Evolutionary conservation across 306 rosid genomes (phyloP), one percentile per base, ranked within the genome.

Genomic region (Dryas drummondii): DNA sequence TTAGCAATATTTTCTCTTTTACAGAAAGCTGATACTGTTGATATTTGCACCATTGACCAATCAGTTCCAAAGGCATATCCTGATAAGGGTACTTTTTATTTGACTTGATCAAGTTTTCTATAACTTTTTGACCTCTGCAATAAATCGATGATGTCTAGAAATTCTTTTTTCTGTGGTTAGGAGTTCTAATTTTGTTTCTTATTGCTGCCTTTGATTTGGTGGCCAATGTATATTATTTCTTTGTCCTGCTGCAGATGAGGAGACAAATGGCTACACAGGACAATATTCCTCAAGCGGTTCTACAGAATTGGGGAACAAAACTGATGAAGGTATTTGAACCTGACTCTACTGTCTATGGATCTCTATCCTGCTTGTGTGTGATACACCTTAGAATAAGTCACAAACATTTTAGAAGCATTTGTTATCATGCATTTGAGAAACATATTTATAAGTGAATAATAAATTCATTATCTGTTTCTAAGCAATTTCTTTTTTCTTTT

Each of bases 31-130:
- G 93, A 91, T 78, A 83, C 96, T 74, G 88, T 96, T 84, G 99
- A 96, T 86, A 96, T 96, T 79, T 77, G 92, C 81, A 96, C 99
- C 79, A 91, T 96, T 85, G 98, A 91, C 72, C 97, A 87, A 73
- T 79, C 93, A 53, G 84, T 91, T 85, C 97, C 97, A 8, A 96
- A 84, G 88, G 97, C 97, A 52, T 89, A 86, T 83, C 96, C 96
- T 54, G 89, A 83, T 61, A 87, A 89, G 81, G 97, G 97, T 96
- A 92, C 59, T 54, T 37, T 74, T 80, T 70, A 55, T 68, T 55
- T 62, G 27, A 59, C 65, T 73, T 77, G 68, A 26, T 55, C 71
- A 74, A 37, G 60, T 53, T 50, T 75, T 77, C 60, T 14, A 53
- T 76, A 69, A 74, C 61, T 47, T 45, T 27, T 27, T 27, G 0